These are phyloP conservation scores for Berkeleyomyces basicola DNA, from an alignment of 2,329 filamentous ascomycete genomes.

Conservation along the genomic window DNA sequence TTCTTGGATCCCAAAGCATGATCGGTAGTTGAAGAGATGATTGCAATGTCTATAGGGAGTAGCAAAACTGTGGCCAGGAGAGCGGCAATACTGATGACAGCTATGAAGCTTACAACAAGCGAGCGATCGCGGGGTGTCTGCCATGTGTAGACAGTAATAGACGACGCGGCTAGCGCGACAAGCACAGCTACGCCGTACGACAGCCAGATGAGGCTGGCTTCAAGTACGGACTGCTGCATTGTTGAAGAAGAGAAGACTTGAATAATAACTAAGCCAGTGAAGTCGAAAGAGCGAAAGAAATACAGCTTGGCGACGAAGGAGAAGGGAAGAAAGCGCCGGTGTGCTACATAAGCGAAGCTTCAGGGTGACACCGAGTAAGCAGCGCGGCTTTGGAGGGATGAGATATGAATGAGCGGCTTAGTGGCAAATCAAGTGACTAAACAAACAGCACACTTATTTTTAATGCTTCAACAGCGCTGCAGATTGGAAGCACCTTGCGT, in stretches of 20 bases:
- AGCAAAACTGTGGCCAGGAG: slow-evolving; percentile 85
- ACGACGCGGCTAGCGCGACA: slow-evolving; percentile 59
- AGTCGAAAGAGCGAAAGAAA: not conserved
- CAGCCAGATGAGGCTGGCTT: slow-evolving; percentile 86
- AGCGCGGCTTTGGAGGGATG: not conserved
- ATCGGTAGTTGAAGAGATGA: slow-evolving; percentile 76
- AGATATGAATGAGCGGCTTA: not conserved
- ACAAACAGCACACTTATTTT: not conserved
- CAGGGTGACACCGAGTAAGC: not conserved
- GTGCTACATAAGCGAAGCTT: not conserved
- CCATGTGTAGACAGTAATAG: slow-evolving; percentile 80
- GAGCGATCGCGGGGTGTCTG: slow-evolving; percentile 80
- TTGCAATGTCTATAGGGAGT: slow-evolving; percentile 84
- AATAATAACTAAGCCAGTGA: not conserved
- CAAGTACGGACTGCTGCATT: not conserved
- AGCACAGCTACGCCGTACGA: slow-evolving; percentile 72
- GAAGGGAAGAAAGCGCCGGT: not conserved
- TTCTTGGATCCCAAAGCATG: slow-evolving; percentile 68
- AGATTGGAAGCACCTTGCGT: not conserved
- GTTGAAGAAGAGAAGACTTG: not conserved
- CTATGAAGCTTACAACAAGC: slow-evolving; percentile 62
- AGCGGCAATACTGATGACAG: slow-evolving; percentile 71
- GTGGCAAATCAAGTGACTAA: not conserved
- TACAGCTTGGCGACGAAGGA: not conserved
- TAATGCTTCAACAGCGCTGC: not conserved